These are phyloP conservation scores for Fusarium mundagurra DNA, from an alignment of 2,329 filamentous ascomycete genomes.

Conservation along the genomic window DNA sequence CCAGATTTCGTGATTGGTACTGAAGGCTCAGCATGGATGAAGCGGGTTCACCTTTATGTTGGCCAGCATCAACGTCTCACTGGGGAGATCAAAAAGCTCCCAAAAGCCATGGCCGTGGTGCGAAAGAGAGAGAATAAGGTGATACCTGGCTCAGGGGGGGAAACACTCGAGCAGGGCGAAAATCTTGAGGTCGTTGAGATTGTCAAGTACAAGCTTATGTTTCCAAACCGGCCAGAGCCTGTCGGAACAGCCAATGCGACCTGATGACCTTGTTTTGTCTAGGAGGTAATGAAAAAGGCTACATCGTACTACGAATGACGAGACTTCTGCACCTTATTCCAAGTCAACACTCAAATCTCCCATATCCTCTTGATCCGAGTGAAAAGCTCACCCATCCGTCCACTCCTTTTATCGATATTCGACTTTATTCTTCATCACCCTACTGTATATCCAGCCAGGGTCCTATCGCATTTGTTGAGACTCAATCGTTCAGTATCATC, in stretches of 20 bases:
- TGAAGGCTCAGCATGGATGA: slow-evolving; percentile 81
- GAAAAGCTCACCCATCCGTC: not conserved
- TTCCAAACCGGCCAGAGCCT: slow-evolving; percentile 85
- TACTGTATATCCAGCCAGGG: not conserved
- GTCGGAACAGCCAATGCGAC: slow-evolving; percentile 63
- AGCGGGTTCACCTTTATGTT: slow-evolving; percentile 86
- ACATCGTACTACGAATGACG: not conserved
- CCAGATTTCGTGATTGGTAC: slow-evolving; percentile 70
- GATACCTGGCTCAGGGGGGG: slow-evolving; percentile 58
- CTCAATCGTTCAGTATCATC: not conserved
- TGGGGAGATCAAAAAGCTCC: slow-evolving; percentile 89
- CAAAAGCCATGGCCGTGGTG: slow-evolving; percentile 81
- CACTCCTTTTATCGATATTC: not conserved
- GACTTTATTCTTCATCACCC: not conserved
- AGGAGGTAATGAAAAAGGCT: not conserved
- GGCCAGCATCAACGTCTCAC: slow-evolving; percentile 88
- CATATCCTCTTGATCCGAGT: not conserved
- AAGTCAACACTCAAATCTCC: not conserved
- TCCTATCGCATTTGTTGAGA: not conserved
- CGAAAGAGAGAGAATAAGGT: slow-evolving; percentile 60
- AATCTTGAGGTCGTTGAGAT: slow-evolving; percentile 88
- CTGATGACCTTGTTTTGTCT: slow-evolving; percentile 16
- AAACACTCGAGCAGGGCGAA: slow-evolving; percentile 47
- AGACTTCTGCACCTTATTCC: not conserved
- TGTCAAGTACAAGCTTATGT: slow-evolving; percentile 86